Conservation (phyloP, 2,329 filamentous ascomycete genomes). For the Rhynchosporium graminicola region DNA sequence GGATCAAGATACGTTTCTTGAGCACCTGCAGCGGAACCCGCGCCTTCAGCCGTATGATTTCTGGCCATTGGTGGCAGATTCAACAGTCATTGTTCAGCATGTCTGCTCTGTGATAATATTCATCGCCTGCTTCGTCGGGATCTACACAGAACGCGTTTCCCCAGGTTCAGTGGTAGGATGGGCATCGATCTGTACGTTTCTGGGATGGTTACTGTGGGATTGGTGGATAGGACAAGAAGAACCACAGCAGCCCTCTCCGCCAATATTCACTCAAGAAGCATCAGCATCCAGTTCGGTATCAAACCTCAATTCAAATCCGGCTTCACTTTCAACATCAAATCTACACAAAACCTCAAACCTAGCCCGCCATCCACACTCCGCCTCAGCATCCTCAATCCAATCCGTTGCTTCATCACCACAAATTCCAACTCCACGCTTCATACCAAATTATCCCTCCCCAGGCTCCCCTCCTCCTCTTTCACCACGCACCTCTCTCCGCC, state of each 20-base stretch:
- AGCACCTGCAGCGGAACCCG: slow-evolving; percentile 92
- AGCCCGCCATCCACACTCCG: slow-evolving; percentile 49
- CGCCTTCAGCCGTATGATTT: slow-evolving; percentile 95
- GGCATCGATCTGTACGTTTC: slow-evolving; percentile 77
- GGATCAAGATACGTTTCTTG: slow-evolving; percentile 93
- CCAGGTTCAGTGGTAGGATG: slow-evolving; percentile 86
- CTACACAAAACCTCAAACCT: slow-evolving; percentile 7
- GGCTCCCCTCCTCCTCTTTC: slow-evolving; percentile 33
- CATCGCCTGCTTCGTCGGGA: slow-evolving; percentile 88
- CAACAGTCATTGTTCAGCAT: slow-evolving; percentile 95
- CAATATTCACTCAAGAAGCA: slow-evolving; percentile 34
- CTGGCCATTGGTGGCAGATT: slow-evolving; percentile 93
- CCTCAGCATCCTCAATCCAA: slow-evolving; percentile 57
- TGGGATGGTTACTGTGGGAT: slow-evolving; percentile 92
- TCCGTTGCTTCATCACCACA: slow-evolving; percentile 41
- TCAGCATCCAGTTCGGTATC: slow-evolving; percentile 36
- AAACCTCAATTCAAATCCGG: slow-evolving; percentile 35
- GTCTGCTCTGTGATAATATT: slow-evolving; percentile 95
- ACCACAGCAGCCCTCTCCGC: slow-evolving; percentile 26
- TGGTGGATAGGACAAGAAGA: slow-evolving; percentile 79
- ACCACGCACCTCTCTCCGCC: slow-evolving; percentile 55
- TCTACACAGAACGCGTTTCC: slow-evolving; percentile 83
- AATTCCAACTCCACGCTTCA: slow-evolving; percentile 27
- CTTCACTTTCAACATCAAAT: slow-evolving; percentile 26
- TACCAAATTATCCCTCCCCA: slow-evolving; percentile 40